Evolutionary conservation across 1,139 yeast genomes (phyloP), one percentile per base, ranked within the genome.

Genomic region (Yamadazyma sp.): DNA sequence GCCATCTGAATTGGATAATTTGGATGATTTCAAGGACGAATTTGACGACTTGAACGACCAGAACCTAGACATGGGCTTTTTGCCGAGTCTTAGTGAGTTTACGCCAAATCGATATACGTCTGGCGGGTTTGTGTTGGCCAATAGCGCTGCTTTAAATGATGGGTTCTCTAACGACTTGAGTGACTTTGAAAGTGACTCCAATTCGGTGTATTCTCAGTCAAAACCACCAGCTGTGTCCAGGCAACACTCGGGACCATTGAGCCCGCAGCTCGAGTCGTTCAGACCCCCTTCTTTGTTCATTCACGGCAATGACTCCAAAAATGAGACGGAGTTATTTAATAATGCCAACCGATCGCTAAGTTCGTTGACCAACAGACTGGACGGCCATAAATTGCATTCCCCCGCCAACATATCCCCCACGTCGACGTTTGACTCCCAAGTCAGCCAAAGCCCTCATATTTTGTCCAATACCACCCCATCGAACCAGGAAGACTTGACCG

Each of bases 341-440:
- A 24, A 40, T 33, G 34, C 26, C 2, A 44, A 44, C 30, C 27
- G 43, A 13, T 57, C 64, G 5, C 48, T 59, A 1, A 44, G 56
- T 20, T 57, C 67, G 6, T 47, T 66, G 24, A 57, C 67, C 2
- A 52, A 56, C 35, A 58, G 56, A 32, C 52, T 61, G 36, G 70
- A 65, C 38, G 50, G 43, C 27, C 67, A 62, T 32, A 55, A 50
- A 6, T 44, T 62, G 16, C 45, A 55, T 18, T 61, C 68, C 4
- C 65, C 67, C 10, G 23, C 46, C 9, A 43, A 47, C 10, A 34
- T 45, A 2, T 42, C 54, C 9, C 45, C 53, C n/a, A 40, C 38
- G 7, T 28, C 49, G 1, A 40, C 42, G 8, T 41, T 42, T 27
- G 49, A 46, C 29, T 40, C 47, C 21, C 29, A 27, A 11, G 33